Evolutionary conservation across 2,329 filamentous ascomycete species (phyloP), one percentile per base, ranked within the genome.

Genomic region (Zarea fungicola): DNA sequence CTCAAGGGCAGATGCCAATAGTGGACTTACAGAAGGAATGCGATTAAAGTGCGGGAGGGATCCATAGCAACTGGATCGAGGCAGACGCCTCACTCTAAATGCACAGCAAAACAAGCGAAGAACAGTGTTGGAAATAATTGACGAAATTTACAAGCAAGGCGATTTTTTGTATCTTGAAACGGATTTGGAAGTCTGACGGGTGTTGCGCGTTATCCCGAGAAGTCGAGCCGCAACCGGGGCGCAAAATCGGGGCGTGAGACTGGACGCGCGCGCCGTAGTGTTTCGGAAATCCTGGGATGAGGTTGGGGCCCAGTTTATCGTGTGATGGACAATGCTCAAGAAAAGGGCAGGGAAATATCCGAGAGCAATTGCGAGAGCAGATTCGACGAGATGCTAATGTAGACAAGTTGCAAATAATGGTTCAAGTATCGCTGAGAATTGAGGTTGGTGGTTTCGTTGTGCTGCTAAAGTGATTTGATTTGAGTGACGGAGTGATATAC

Each of bases 11-110:
- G 44, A 51, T 42, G 34, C 45, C 51, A 54, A 57, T 51, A 50
- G 59, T 50, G 58, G 22, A 81, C 80, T 79, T 71, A 84, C 81
- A 84, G 66, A 67, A 82, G 75, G 64, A 87, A 86, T 52, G 83
- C 85, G 62, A 85, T 76, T 56, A 87, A 78, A 51, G 83, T 83
- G 19, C 82, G 85, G 35, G 73, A 73, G 46, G 78, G 78, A 65
- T 81, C 77, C 78, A 81, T 80, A 62, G 11, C 22, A 29, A 23
- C 35, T 41, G 16, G 42, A 50, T 32, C 10, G 48, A 45, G 41
- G 34, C 40, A 19, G 22, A 7, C 35, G 37, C 46, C 46, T 48
- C 46, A 25, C 21, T 28, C 13, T 5, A 13, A n/a, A 42, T 28
- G 46, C 5, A 32, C 11, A 21, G 36, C 36, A 48, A 21, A 39